Conservation (phyloP, 1,284 basidiomycete species). For the Trichosporon faecale region DNA sequence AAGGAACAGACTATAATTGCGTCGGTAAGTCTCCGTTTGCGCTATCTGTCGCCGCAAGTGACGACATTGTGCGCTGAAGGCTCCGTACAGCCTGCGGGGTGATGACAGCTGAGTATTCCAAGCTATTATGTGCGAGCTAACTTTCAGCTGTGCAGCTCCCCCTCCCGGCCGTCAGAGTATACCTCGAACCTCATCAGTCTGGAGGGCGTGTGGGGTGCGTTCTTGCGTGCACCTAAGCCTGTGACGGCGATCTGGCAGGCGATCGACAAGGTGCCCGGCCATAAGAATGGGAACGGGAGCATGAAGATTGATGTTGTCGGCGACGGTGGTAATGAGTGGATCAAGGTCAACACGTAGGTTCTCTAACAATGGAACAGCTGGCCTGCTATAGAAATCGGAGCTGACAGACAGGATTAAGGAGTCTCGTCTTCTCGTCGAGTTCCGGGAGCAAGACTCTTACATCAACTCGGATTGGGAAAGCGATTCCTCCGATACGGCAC, state of each 20-base stretch:
- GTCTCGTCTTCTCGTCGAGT: slow-evolving; percentile 69
- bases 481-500: slow-evolving; percentile 14
- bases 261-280: slow-evolving; percentile 27
- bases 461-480: slow-evolving; percentile 54
- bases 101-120: too few species aligned
- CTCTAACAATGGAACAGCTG: not conserved
- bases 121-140: too few species aligned
- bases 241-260: slow-evolving; percentile 35
- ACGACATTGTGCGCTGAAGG: too few species aligned
- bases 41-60: too few species aligned
- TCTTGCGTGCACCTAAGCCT: slow-evolving; percentile 33
- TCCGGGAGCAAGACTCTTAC: slow-evolving; percentile 78
- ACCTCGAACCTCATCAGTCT: slow-evolving; percentile 40
- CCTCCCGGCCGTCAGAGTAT: slow-evolving; percentile 31
- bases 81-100: too few species aligned
- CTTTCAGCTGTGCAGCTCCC: slow-evolving; percentile 13
- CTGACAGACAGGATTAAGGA: slow-evolving; percentile 64
- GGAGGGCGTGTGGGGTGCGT: slow-evolving; percentile 45
- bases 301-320: slow-evolving; percentile 67
- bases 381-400: not conserved
- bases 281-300: slow-evolving; percentile 3
- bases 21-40: slow-evolving; percentile 29
- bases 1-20: slow-evolving; percentile 37
- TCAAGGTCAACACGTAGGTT: slow-evolving; percentile 78
- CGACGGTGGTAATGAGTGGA: slow-evolving; percentile 67